Evolutionary conservation across 116 monocot genomes (phyloP).

Genomic region (Trichopus zeylanicus): DNA sequence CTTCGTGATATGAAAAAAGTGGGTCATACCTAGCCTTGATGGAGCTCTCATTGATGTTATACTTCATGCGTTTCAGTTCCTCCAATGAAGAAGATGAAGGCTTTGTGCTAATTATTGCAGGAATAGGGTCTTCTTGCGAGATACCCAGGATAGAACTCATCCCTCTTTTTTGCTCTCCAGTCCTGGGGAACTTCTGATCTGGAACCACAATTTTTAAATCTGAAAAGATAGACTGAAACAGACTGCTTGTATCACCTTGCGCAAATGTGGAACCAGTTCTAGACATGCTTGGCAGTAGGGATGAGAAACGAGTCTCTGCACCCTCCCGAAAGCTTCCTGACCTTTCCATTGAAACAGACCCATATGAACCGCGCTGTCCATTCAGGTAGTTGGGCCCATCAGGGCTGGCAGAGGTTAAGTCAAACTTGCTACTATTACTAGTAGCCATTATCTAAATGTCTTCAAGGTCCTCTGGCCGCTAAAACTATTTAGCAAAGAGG

Average conservation of each 20-base stretch:
- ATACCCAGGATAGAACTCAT: conserved; percentile 27
- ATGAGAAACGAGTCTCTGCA: conserved; percentile 18
- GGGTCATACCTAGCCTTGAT: conserved; percentile 42
- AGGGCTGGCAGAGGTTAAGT: conserved; percentile 31
- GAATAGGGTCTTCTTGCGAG: conserved; percentile 21
- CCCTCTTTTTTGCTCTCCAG: conserved; percentile 30
- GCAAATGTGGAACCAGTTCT: conserved; percentile 17
- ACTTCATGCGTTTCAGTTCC: conserved; percentile 39
- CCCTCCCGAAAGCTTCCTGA: conserved; percentile 40
- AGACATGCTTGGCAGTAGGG: conserved; percentile 15
- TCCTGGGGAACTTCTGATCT: conserved; percentile 28
- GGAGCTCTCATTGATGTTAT: conserved; percentile 22
- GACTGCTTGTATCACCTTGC: conserved; percentile 19
- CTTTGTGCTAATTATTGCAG: conserved; percentile 12
- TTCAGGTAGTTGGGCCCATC: conserved; percentile 23
- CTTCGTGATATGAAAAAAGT: background rate
- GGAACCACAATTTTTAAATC: conserved; percentile 25
- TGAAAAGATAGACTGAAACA: conserved; percentile 32
- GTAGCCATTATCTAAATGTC: conserved; percentile 23
- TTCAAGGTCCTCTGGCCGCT: background rate
- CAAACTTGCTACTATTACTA: conserved; percentile 40
- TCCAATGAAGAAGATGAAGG: conserved; percentile 24
- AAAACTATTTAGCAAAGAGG: conserved; percentile 1
- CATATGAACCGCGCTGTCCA: conserved; percentile 32
- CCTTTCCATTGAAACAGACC: conserved; percentile 22